phyloP scores from a whole-genome alignment of 2,329 filamentous ascomycete genomes.

The Monosporascus sp. region DNA sequence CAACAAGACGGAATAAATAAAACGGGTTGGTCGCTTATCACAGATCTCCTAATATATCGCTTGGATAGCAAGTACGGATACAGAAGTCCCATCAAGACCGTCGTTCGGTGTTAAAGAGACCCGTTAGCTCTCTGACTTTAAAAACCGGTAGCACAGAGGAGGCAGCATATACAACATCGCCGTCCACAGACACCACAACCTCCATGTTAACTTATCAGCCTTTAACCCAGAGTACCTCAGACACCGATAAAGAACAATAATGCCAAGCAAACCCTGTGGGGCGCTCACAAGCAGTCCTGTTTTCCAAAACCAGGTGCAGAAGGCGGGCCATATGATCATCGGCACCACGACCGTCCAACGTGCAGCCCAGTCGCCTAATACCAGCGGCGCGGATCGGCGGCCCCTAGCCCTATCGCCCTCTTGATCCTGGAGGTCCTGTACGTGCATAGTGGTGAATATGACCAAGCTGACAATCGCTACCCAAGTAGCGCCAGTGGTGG shows the following conservation, averaged over 20 bases:
- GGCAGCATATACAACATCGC: not conserved
- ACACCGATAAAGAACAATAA: not conserved
- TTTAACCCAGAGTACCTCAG: not conserved
- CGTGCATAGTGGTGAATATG: slow-evolving; percentile 32
- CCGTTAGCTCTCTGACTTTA: too few relatives aligned
- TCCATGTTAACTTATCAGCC: not conserved
- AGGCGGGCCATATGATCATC: slow-evolving; percentile 18
- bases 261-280: not conserved
- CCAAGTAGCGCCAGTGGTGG: slow-evolving; percentile 20
- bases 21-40: too few relatives aligned
- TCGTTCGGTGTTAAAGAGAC: too few relatives aligned
- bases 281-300: not conserved
- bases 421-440: slow-evolving; percentile 34
- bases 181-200: not conserved
- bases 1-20: too few relatives aligned
- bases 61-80: too few relatives aligned
- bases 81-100: too few relatives aligned
- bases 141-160: not conserved
- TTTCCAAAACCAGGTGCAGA: slow-evolving; percentile 15
- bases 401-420: slow-evolving; percentile 24
- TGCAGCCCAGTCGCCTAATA: slow-evolving; percentile 21
- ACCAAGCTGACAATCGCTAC: slow-evolving; percentile 22
- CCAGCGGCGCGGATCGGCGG: slow-evolving; percentile 21
- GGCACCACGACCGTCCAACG: slow-evolving; percentile 18
- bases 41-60: too few relatives aligned